Conservation (phyloP, 805 yeast genomes). For the Danielia oregonensis region DNA sequence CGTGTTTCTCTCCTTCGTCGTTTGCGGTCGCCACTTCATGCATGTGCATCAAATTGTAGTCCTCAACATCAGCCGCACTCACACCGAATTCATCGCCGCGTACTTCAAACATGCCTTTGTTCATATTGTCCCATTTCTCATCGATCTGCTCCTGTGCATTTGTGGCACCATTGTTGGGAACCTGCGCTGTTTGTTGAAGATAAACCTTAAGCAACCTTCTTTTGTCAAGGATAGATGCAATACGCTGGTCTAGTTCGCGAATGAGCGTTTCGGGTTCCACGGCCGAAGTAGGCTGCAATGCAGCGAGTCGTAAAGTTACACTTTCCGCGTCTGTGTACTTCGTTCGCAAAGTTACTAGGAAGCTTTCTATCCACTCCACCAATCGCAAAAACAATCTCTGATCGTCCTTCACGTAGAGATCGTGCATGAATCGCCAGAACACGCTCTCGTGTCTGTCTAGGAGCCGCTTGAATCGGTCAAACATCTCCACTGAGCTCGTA, state of each 20-base stretch:
- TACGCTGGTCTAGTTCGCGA: conserved; percentile 38
- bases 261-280: conserved; percentile 32
- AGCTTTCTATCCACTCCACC: conserved; percentile 67
- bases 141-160: conserved; percentile 17
- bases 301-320: conserved; percentile 43
- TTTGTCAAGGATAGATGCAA: conserved; percentile 34
- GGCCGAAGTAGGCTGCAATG: conserved; percentile 11
- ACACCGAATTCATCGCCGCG: conserved; percentile 36
- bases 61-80: conserved; percentile 38
- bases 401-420: conserved; percentile 75
- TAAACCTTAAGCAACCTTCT: conserved; percentile 36
- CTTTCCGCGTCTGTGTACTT: conserved; percentile 46
- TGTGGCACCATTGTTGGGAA: not conserved
- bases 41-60: conserved; percentile 30
- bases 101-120: conserved; percentile 26
- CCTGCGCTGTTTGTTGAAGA: conserved; percentile 15
- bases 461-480: conserved; percentile 59
- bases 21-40: conserved; percentile 6
- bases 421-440: conserved; percentile 72
- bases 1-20: conserved; percentile 2
- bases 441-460: conserved; percentile 70
- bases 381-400: conserved; percentile 68
- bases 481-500: conserved; percentile 53
- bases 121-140: conserved; percentile 44
- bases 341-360: conserved; percentile 58